Evolutionary conservation across 2,329 filamentous ascomycete genomes (phyloP).

Genomic region (Myriosclerotinia scirpicola): DNA sequence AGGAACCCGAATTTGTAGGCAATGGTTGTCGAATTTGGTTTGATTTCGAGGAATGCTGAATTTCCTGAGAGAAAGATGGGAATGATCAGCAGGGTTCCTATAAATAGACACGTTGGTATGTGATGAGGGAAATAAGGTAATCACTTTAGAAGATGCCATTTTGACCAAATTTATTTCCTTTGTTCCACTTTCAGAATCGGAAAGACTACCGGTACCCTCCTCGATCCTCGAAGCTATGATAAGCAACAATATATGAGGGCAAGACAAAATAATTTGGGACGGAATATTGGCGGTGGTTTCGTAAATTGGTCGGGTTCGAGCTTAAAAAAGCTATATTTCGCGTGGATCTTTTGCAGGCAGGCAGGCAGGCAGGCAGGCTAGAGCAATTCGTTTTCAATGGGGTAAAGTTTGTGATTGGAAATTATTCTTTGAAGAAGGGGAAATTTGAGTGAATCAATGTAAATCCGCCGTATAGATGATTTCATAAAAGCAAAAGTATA

Average conservation of each 20-base stretch:
- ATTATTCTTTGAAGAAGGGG: neutral
- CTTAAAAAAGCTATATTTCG: constrained; percentile 23
- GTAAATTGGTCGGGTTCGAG: constrained; percentile 29
- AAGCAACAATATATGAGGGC: constrained; percentile 41
- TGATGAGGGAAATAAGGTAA: constrained; percentile 35
- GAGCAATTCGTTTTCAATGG: neutral
- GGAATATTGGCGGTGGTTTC: constrained; percentile 30
- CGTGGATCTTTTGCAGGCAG: constrained; percentile 35
- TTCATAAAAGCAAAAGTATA: constrained; percentile 4
- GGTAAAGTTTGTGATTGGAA: neutral
- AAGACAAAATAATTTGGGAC: constrained; percentile 30
- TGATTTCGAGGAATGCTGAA: constrained; percentile 65
- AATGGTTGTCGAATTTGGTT: constrained; percentile 61
- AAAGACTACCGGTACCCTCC: constrained; percentile 35
- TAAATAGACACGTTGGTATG: constrained; percentile 37
- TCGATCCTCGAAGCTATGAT: constrained; percentile 41
- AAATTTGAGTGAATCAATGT: neutral
- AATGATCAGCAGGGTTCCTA: constrained; percentile 38
- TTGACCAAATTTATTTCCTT: constrained; percentile 42
- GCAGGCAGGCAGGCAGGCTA: constrained; percentile 28
- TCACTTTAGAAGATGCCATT: constrained; percentile 65
- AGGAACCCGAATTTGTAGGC: constrained; percentile 57
- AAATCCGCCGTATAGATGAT: neutral
- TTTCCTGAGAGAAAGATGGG: constrained; percentile 51
- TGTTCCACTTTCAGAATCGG: constrained; percentile 23